phyloP scores from a whole-genome alignment of 208 protist species.

The Lotmaria passim region DNA sequence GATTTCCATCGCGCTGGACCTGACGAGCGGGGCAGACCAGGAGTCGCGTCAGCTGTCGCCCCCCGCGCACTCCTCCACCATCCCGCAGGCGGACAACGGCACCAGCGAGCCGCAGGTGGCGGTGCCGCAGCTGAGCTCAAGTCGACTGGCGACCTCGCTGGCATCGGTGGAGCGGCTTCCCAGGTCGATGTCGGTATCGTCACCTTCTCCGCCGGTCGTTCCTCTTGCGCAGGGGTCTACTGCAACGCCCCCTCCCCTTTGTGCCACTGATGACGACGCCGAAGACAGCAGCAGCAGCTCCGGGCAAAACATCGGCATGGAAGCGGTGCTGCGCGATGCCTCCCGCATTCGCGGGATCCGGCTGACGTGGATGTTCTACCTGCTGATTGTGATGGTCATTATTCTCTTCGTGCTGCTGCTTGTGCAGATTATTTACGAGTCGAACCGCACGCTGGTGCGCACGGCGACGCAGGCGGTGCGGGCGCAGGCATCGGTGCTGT shows the following conservation, averaged over 20 bases:
- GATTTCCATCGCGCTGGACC: slow-evolving; percentile 8
- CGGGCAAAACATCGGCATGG: slow-evolving; percentile 32
- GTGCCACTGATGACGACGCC: background rate
- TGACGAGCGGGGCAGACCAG: slow-evolving; percentile 9
- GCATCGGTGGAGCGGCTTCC: slow-evolving; percentile 13
- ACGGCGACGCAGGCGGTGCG: slow-evolving; percentile 42
- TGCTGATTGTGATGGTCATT: slow-evolving; percentile 61
- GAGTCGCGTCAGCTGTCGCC: slow-evolving; percentile 7
- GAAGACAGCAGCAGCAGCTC: slow-evolving; percentile 18
- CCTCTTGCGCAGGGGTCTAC: background rate
- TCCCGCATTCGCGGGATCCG: slow-evolving; percentile 58
- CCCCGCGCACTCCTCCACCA: background rate
- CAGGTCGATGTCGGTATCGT: background rate
- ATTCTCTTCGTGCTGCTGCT: slow-evolving; percentile 56
- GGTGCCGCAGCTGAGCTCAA: background rate
- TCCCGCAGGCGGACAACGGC: background rate
- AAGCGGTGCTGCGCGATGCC: slow-evolving; percentile 62
- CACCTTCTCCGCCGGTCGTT: background rate
- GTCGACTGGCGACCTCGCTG: slow-evolving; percentile 1
- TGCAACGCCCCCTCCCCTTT: too few species aligned
- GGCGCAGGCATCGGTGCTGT: slow-evolving; percentile 32
- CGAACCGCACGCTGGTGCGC: slow-evolving; percentile 46
- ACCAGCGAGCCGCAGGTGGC: slow-evolving; percentile 6
- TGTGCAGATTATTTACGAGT: slow-evolving; percentile 58
- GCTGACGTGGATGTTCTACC: slow-evolving; percentile 71